phyloP scores from a whole-genome alignment of 306 rosid genomes.

The Cucurbita maxima region DNA sequence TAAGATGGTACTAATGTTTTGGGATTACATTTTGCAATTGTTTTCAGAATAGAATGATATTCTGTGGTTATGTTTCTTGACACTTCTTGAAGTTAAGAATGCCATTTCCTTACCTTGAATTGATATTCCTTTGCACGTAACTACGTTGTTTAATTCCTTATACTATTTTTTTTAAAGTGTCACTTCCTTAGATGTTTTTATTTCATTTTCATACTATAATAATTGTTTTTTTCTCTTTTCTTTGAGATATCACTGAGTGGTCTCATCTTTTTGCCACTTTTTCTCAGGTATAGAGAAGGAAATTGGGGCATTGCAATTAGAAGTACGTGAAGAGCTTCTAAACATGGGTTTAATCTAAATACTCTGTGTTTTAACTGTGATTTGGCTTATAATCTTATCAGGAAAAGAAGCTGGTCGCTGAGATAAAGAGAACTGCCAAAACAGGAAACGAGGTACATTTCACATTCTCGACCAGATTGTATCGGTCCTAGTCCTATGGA shows the following conservation, averaged over 20 bases:
- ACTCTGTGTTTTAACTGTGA: constrained; percentile 8
- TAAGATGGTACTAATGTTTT: not conserved
- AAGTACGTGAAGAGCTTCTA: constrained; percentile 39
- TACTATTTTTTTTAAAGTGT: not conserved
- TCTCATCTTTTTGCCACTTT: not conserved
- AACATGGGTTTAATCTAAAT: not conserved
- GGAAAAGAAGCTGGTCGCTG: constrained; percentile 89
- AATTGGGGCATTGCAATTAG: constrained; percentile 79
- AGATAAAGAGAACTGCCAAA: constrained; percentile 96
- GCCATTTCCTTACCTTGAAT: not conserved
- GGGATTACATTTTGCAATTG: not conserved
- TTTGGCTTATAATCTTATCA: constrained; percentile 21
- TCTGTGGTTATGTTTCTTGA: not conserved
- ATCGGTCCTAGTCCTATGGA: not conserved
- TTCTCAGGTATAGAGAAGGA: constrained; percentile 80
- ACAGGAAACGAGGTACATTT: constrained; percentile 68
- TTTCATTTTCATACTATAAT: not conserved
- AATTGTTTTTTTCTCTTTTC: not conserved
- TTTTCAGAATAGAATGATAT: not conserved
- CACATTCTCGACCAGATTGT: constrained; percentile 9
- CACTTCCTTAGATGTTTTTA: not conserved
- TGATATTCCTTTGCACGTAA: not conserved
- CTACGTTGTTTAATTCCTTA: not conserved
- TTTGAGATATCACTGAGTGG: not conserved
- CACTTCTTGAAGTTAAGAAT: not conserved